Evolutionary conservation across 371 early-diverging fungal species (phyloP), one percentile per base, ranked within the genome.

Genomic region (Mucor racemosus): DNA sequence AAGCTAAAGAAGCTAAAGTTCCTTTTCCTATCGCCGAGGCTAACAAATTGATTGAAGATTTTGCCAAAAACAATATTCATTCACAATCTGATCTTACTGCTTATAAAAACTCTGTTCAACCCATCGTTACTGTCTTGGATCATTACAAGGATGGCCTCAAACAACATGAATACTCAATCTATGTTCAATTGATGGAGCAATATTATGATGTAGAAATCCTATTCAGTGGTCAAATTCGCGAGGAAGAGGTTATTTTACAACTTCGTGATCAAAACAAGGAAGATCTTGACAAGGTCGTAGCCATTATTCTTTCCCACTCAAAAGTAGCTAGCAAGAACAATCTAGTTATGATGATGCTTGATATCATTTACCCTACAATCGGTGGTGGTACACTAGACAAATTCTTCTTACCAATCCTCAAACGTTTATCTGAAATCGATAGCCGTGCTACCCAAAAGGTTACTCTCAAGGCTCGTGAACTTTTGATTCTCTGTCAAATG

Each of bases 391-490:
- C 86, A 19, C 75, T 91, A 42, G 90, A 90, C 66, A 86, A 89
- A 69, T 84, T 81, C 74, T 97, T 92, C 80, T 84, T 86, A 58
- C 90, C 93, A n/a, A 84, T 92, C 14, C 82, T 97, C 64, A 93
- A 94, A 79, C 85, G 85, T 61, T 75, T 97, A 62, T 93, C 99
- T 33, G 90, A 88, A 63, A 84, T 98, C 50, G 84, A 86, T 26
- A 89, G 92, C 64, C 86, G 91, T 44, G 76, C 84, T 11, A 90
- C 95, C 6, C 85, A 93, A 76, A 94, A 94, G 86, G 95, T 96
- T 26, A 90, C 97, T 19, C 82, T 97, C 41, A 92, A 93, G 80
- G 97, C 97, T 6, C 92, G 97, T 69, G 98, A 97, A 75, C 76
- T 96, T 50, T 80, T 97, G 62, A 95, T 98, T 66, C 92, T 92